phyloP scores from a whole-genome alignment of 2,329 filamentous ascomycete species.

The Lojkania enalia region DNA sequence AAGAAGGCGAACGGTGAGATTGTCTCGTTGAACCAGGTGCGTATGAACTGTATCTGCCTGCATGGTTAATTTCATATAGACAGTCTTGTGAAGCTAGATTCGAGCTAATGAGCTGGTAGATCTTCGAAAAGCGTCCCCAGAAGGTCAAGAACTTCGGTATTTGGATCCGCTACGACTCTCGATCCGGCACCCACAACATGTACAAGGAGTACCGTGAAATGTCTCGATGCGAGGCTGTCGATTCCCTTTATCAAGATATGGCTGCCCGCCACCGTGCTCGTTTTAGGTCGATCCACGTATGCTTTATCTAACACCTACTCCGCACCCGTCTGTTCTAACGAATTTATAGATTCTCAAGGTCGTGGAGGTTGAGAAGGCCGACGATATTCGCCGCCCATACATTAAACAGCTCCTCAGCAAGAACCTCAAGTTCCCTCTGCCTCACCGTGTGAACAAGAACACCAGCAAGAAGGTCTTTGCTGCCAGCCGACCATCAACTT shows the following conservation, averaged over 20 bases:
- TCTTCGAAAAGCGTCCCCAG: constrained; percentile 97
- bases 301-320: constrained; percentile 45
- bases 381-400: constrained; percentile 97
- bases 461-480: constrained; percentile 88
- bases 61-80: too few relatives aligned
- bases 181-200: constrained; percentile 99
- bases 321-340: constrained; percentile 1
- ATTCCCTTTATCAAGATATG: constrained; percentile 99
- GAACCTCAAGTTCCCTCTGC: constrained; percentile 96
- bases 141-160: constrained; percentile 99
- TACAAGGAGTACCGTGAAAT: constrained; percentile 99
- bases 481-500: constrained; percentile 91
- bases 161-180: constrained; percentile 99
- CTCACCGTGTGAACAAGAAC: constrained; percentile 88
- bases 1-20: constrained; percentile 99
- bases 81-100: too few relatives aligned
- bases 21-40: constrained; percentile 92
- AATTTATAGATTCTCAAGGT: constrained; percentile 86
- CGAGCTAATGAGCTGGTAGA: constrained; percentile 58
- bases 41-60: constrained; percentile 41
- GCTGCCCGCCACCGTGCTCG: constrained; percentile 96
- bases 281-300: constrained; percentile 98
- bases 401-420: constrained; percentile 98
- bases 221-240: constrained; percentile 91
- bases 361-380: constrained; percentile 92